Evolutionary conservation across 164 flowering plant genomes (phyloP).

Genomic region (Vitis labrusca): DNA sequence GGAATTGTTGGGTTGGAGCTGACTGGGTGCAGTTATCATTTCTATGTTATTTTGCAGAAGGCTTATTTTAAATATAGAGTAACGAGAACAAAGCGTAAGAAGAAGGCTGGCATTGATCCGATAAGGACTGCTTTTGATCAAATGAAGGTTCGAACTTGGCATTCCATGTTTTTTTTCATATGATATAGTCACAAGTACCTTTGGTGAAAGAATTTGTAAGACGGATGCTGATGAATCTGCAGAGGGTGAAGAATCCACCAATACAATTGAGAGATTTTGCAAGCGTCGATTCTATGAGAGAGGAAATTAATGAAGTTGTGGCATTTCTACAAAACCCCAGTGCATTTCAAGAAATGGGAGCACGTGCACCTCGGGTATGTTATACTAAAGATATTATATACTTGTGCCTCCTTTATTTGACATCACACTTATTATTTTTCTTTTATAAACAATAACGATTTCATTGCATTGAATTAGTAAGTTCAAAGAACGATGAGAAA

Average conservation of each 20-base stretch:
- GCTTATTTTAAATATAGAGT: slow-evolving; percentile 36
- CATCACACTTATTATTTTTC: too few species aligned
- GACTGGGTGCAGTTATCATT: slow-evolving; percentile 11
- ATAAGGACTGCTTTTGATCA: slow-evolving; percentile 80
- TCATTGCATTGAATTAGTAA: too few species aligned
- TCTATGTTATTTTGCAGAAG: slow-evolving; percentile 53
- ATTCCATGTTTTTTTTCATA: neutral
- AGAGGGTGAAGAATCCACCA: slow-evolving; percentile 97
- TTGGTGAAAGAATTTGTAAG: neutral
- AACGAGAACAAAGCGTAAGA: slow-evolving; percentile 40
- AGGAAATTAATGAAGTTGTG: slow-evolving; percentile 94
- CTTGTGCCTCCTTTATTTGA: neutral
- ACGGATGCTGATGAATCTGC: slow-evolving; percentile 20
- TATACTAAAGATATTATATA: slow-evolving; percentile 4
- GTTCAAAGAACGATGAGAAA: too few species aligned
- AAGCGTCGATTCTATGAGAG: slow-evolving; percentile 88
- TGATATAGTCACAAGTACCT: slow-evolving; percentile 3
- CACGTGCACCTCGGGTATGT: slow-evolving; percentile 96
- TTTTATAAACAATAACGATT: too few species aligned
- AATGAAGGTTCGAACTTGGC: slow-evolving; percentile 69
- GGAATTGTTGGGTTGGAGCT: slow-evolving; percentile 1
- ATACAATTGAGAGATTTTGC: slow-evolving; percentile 82
- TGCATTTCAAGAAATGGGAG: slow-evolving; percentile 93
- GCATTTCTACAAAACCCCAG: slow-evolving; percentile 87
- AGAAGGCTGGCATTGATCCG: slow-evolving; percentile 83